Base-by-base conservation (phyloP, 495 filamentous ascomycete genomes). In the Umbilicaria muhlenbergii region DNA sequence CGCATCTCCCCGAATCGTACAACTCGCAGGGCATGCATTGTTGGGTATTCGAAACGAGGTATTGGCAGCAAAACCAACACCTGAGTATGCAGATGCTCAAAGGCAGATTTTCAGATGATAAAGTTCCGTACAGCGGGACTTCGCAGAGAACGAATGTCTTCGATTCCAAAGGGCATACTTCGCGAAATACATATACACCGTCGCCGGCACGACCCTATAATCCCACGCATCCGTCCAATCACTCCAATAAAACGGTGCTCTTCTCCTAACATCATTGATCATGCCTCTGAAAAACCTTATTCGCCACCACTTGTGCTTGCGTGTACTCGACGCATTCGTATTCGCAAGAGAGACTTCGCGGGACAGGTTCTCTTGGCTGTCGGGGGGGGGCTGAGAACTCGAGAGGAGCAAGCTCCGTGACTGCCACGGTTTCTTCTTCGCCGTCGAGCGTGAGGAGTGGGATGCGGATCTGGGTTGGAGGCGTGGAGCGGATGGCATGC, bases 141-240 rank as follows among this genome's bases (percentile, higher is more conserved):
- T 44, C n/a, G 16, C 7, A 11, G 13, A 34, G 32, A 19, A 11
- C 6, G 14, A 16, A n/a, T 15, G 16, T 28, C 24, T 28, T 28
- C 24, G 6, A 28, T 28, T 28, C 3, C 5, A 10, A 10, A 28
- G 24, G 36, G 53, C 75, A 54, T 66, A 86, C 83, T 88, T 88
- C 19, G 82, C 84, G 68, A 88, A 89, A 62, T 86, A 89, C 82
- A 87, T 91, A 60, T 87, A 87, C 38, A 91, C 68, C 32, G 83
- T 86, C 19, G 79, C 80, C 32, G 84, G 81, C 21, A 91, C 67
- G 33, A 86, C 78, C 32, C 84, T 73, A 62, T 91, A 91, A 57
- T 86, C 76, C 82, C 81, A 86, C 3, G 83, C 84, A 63, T 89
- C 84, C 24, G 61, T 68, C 80, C 79, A 87, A 61, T 91, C 84